Percentiles rank a stretch among this genome's conserved stretches.
phyloP scores from a whole-genome alignment of 2,329 filamentous ascomycete species.

The Botryotinia convoluta region DNA sequence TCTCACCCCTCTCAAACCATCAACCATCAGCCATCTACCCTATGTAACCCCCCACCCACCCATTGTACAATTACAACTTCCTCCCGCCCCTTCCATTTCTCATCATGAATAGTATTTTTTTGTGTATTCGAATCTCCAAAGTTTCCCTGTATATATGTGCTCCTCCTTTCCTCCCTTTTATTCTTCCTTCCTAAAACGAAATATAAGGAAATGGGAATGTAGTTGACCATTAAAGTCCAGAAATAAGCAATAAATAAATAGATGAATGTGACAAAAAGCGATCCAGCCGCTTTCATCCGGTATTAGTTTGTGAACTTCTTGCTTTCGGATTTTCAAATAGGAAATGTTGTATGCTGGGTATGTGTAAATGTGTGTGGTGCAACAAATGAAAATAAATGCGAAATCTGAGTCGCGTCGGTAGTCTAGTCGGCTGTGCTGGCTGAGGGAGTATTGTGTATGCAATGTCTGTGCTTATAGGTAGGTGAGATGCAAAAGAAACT shows the following conservation, averaged over 20 bases:
- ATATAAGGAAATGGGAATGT: not conserved
- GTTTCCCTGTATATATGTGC: not conserved
- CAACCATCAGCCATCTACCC: not conserved
- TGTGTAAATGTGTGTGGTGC: not conserved
- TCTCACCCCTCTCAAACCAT: not conserved
- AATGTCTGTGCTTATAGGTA: not conserved
- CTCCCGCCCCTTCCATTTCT: not conserved
- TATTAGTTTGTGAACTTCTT: constrained; percentile 1
- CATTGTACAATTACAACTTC: not conserved
- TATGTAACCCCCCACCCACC: not conserved
- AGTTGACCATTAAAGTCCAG: not conserved
- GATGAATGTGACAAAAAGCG: not conserved
- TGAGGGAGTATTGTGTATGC: not conserved
- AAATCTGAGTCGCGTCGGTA: not conserved
- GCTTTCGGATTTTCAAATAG: not conserved
- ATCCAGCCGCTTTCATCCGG: constrained; percentile 3
- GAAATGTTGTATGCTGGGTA: not conserved
- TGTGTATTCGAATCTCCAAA: not conserved
- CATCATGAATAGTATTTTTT: constrained; percentile 1
- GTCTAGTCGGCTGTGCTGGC: not conserved
- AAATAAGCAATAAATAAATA: not conserved
- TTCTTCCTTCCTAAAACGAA: not conserved
- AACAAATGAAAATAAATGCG: not conserved
- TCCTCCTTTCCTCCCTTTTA: not conserved
- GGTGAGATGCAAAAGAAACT: not conserved